Base-by-base conservation (phyloP, 2,329 filamentous ascomycete species). In the Venturiaceae sp. region DNA sequence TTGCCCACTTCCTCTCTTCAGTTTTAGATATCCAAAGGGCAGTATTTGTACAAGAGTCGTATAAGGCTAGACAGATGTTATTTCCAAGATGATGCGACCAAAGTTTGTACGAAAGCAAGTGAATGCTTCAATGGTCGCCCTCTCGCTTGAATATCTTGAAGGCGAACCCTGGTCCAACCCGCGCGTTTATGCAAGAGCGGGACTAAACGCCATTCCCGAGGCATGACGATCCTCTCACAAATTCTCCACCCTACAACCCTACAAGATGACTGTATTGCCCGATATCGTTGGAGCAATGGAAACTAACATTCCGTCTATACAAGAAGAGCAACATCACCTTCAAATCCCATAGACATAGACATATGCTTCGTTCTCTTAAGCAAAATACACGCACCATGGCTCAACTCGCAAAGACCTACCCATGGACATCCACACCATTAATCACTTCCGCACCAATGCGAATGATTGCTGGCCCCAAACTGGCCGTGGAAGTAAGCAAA, bases 381-480 rank as follows among this genome's bases (percentile, higher is more conserved):
- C 23, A 50, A 30, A 4, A 23, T n/a, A 30, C 11, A n/a, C 26
- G 14, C 5, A 50, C 19, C 44, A 50, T 50, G 44, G 14, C 26
- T 50, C 21, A 30, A 30, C 21, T n/a, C 44, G 19, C 39, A 41
- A 34, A 47, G 16, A 36, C 30, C 19, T 84, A 85, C 64, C 82
- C 83, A 63, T 87, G 84, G 83, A 78, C 76, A 4, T 68, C 74
- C 36, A 64, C 71, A 2, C 85, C 84, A 5, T 69, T 88, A 21
- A 76, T 90, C 32, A 74, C 79, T 50, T 75, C 77, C 37, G 86
- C 85, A 1, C 87, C 87, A 0, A 90, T 91, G 87, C 80, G 84
- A 50, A 75, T 83, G 36, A 82, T 89, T 57, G 74, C 78, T 64
- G 77, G 69, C 66, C 79, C 68, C 61, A 77, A 66, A 0, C 77